Conservation (phyloP, 129 eudicot genomes). For the Centrapalus pauciflorus region DNA sequence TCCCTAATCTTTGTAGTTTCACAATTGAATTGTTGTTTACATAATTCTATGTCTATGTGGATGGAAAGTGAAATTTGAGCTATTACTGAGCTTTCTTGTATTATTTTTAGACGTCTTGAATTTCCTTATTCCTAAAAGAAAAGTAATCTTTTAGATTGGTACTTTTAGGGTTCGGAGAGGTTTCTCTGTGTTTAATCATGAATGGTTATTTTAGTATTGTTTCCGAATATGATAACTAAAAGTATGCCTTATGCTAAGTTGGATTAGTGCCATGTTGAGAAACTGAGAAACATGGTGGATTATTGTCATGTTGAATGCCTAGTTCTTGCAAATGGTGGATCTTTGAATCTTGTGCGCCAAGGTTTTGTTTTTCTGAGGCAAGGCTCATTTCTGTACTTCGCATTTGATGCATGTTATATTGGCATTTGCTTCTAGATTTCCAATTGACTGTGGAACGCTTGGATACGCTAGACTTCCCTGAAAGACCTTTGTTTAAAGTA, state of each 20-base stretch:
- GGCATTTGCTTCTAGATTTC: neutral
- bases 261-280: neutral
- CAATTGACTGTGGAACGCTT: neutral
- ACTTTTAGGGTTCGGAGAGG: constrained; percentile 15
- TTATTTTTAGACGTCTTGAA: neutral
- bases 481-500: neutral
- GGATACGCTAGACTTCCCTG: neutral
- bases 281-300: neutral
- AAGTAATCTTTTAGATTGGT: neutral
- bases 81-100: neutral
- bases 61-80: neutral
- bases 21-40: constrained; percentile 10
- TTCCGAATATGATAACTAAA: neutral
- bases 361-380: neutral
- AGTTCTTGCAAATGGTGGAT: neutral
- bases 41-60: constrained; percentile 11
- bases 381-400: neutral
- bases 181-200: neutral
- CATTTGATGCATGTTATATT: neutral
- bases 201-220: neutral
- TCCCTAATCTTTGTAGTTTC: neutral
- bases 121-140: constrained; percentile 7
- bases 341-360: neutral
- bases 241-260: neutral
- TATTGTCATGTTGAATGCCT: neutral